Conservation (phyloP, 352 stramenopile species). For the Saprolegnia diclina region DNA sequence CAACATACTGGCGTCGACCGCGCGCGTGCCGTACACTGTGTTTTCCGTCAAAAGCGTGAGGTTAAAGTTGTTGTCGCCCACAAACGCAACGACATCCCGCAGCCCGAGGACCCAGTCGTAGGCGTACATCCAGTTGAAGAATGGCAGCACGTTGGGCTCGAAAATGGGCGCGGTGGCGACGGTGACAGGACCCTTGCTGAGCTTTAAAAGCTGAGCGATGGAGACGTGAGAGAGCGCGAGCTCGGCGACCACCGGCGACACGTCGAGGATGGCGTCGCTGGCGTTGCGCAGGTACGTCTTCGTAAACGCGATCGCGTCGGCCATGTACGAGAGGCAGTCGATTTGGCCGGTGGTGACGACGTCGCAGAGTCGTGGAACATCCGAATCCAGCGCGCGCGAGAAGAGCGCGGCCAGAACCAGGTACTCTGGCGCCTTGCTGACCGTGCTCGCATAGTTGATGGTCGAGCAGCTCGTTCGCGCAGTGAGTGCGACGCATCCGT, state of each 20-base stretch:
- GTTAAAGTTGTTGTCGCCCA: neutral
- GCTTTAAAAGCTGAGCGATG: neutral
- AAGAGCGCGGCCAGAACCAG: no score
- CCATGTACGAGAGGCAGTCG: no score
- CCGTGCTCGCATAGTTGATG: neutral
- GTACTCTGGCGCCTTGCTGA: no score
- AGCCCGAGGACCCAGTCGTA: slow-evolving; percentile 11
- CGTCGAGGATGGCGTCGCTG: neutral
- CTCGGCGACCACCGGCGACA: no score
- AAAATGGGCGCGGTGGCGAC: neutral
- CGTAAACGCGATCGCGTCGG: neutral
- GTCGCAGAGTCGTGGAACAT: no score
- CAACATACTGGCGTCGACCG: neutral
- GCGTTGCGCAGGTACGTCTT: neutral
- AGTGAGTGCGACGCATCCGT: neutral
- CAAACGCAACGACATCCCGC: slow-evolving; percentile 5
- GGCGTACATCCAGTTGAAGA: neutral
- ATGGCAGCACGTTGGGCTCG: neutral
- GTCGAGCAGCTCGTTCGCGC: neutral
- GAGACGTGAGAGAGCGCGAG: neutral
- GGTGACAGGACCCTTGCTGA: neutral
- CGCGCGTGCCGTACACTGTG: neutral
- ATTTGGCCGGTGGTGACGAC: no score
- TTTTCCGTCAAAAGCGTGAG: neutral
- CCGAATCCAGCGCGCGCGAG: no score